Evolutionary conservation across 257 asterid species (phyloP).

Genomic region (Ilex asprella): DNA sequence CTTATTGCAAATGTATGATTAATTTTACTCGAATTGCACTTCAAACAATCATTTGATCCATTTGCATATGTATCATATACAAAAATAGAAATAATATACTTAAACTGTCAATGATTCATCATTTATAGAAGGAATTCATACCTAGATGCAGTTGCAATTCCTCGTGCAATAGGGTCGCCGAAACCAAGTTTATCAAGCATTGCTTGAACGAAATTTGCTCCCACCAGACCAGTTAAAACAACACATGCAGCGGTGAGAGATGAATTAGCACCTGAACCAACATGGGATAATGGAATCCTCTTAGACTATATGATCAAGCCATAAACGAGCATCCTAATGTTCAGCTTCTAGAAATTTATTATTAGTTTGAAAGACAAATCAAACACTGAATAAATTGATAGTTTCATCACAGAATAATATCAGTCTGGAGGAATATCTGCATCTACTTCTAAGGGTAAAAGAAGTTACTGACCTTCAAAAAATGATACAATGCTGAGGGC

Average conservation of each 20-base stretch:
- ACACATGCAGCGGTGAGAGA: slow-evolving; percentile 98
- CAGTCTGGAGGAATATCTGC: no score
- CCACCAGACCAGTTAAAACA: slow-evolving; percentile 86
- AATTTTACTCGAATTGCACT: no score
- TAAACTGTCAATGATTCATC: not conserved
- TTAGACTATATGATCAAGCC: not conserved
- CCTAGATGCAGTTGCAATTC: slow-evolving; percentile 99
- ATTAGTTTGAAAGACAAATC: no score
- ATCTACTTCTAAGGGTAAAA: not conserved
- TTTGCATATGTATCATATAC: no score
- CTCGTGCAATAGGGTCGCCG: slow-evolving; percentile 93
- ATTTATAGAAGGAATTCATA: slow-evolving; percentile 10
- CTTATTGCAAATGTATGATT: no score
- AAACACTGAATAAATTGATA: no score
- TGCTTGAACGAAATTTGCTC: slow-evolving; percentile 91
- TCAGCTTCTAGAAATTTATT: no score
- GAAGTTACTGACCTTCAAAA: slow-evolving; percentile 63
- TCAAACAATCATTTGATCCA: no score
- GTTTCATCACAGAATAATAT: no score
- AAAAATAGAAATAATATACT: no score
- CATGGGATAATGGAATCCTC: not conserved
- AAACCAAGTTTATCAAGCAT: slow-evolving; percentile 78
- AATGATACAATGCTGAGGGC: slow-evolving; percentile 94
- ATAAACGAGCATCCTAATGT: no score
- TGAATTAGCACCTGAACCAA: slow-evolving; percentile 75